Base-by-base conservation (phyloP, 768 basidiomycete species). In the Kwoniella sp. region DNA sequence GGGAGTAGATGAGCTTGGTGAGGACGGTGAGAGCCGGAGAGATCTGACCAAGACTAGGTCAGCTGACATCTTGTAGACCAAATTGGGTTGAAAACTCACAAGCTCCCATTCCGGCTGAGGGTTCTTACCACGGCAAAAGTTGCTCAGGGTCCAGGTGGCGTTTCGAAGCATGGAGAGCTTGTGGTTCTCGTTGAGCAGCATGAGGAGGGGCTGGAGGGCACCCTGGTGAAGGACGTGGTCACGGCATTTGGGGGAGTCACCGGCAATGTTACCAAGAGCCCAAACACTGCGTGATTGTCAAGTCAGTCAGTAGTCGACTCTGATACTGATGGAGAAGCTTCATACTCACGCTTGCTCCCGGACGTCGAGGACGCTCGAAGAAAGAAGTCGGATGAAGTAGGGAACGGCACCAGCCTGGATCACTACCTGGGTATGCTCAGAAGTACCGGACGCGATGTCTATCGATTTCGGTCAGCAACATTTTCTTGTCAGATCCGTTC, bases 251-350 rank as follows among this genome's bases (percentile, higher is more conserved):
- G 96, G 96, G 70, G 93, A 95, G 82, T 99, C 96, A 66, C 96
- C 96, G 58, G 96, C 96, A 70, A 99, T 98, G 83, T 99, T 99
- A 63, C 96, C 96, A 66, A 99, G 86, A 23, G 96, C 96, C 96
- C 95, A 99, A 26, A 99, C 96, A 26, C 79, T 80, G 63, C n/a
- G 41, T 45, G 29, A 3, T 20, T 7, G 15, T 20, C 8, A 20
- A 3, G 15, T 45, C 41, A 45, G 59, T 25, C 7, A 41, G 63
- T 59, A 41, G 63, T 59, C 41, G 41, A 45, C 20, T 17, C 11
- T 26, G 13, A 34, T 34, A 34, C 13, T 34, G 7, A 34, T 34
- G 34, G 34, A 13, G 23, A 37, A 1, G 20, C 13, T 5, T 13
- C 38, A 30, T 13, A 73, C 79, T 69, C 60, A 80, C 79, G 96